Evolutionary conservation across 371 early-diverging fungal genomes (phyloP), one percentile per base, ranked within the genome.

Genomic region (Lichtheimia corymbifera): DNA sequence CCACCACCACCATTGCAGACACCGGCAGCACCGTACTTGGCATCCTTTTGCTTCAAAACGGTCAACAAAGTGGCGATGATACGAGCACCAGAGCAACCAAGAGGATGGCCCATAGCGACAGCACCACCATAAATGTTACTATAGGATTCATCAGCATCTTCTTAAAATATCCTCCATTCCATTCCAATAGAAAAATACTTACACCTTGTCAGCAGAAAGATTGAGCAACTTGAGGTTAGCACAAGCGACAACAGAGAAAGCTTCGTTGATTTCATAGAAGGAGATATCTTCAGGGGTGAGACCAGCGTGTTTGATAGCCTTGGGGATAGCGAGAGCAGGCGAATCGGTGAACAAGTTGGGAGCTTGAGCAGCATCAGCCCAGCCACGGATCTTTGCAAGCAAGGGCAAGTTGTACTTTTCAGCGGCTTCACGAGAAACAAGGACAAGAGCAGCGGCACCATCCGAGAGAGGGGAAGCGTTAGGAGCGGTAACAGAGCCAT

Each of bases 1-100:
- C 95, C 97, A 58, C 97, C 96, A 20, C 96, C 96, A 62, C 97
- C 97, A 67, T 97, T 97, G 86, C 97, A 97, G 59, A 97, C 89
- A 56, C 85, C 96, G 50, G 98, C 97, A 54, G 86, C 88, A 53
- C 97, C 97, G 63, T 88, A 83, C 70, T 91, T 90, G 43, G 86
- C 93, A n/a, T 83, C 82, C 60, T 78, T 72, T 53, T 74, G 70
- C 50, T 83, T 77, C 62, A 98, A 83, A 12, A 95, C 90, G 30
- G 80, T 87, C 55, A 88, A 69, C 49, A 98, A 71, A 4, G 97
- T 94, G n/a, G 88, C 88, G 35, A 97, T 83, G 53, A 99, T 91
- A 64, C 99, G 81, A 42, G 96, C 94, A 44, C 99, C 99, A 5
- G 95, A 94, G 76, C 94, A 93, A n/a, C 98, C 98, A 44, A 99